Evolutionary conservation across 2,329 filamentous ascomycete species (phyloP).

Genomic region (Diplodia intermedia): DNA sequence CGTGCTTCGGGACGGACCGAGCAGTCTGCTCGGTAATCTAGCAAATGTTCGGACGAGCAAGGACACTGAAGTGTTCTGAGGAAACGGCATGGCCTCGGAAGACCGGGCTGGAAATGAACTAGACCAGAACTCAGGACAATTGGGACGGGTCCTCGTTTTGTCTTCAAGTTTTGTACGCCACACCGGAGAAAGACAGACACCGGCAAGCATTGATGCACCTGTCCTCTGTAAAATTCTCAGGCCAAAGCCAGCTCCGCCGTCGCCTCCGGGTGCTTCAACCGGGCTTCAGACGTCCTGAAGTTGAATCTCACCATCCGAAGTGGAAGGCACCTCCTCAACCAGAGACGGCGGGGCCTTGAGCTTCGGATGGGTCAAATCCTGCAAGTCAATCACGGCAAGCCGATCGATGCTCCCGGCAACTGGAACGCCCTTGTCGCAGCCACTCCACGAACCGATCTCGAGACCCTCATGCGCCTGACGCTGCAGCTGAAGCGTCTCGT

Average conservation of each 20-base stretch:
- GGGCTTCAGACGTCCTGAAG: background rate
- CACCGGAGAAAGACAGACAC: too few relatives aligned
- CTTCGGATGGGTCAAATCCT: constrained; percentile 7
- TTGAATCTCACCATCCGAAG: background rate
- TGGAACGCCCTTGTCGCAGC: background rate
- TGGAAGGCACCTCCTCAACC: background rate
- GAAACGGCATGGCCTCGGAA: too few relatives aligned
- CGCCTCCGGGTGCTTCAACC: too few relatives aligned
- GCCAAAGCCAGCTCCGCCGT: too few relatives aligned
- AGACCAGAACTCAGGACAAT: too few relatives aligned
- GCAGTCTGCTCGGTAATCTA: background rate
- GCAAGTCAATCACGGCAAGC: background rate
- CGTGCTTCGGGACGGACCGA: background rate
- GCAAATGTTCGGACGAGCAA: too few relatives aligned
- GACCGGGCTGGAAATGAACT: too few relatives aligned
- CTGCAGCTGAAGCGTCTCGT: constrained; percentile 33
- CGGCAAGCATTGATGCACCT: too few relatives aligned
- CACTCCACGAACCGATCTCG: constrained; percentile 32
- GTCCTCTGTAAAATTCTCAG: too few relatives aligned
- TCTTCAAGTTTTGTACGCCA: too few relatives aligned
- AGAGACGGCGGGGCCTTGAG: background rate
- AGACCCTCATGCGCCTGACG: constrained; percentile 14
- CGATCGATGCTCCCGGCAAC: background rate
- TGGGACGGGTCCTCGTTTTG: too few relatives aligned
- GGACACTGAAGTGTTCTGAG: too few relatives aligned